These are phyloP conservation scores for Saccharomycopsis synnaedendra DNA, from an alignment of 805 yeast genomes.

Conservation along the genomic window DNA sequence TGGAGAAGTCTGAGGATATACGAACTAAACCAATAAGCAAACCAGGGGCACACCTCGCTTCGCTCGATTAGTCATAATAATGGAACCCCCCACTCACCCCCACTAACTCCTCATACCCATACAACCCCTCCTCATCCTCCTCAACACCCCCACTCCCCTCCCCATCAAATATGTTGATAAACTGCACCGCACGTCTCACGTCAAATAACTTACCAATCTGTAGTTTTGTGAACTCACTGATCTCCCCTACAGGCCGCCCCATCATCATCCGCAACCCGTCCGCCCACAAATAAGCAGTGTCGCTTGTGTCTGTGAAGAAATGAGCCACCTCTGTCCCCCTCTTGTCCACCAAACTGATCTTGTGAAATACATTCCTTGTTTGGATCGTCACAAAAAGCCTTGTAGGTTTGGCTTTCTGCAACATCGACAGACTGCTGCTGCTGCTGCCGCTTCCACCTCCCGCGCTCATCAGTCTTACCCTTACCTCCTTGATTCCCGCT, in stretches of 20 bases:
- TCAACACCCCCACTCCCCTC: slow-evolving; percentile 1
- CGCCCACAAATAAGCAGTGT: slow-evolving; percentile 60
- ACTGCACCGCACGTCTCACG: slow-evolving; percentile 14
- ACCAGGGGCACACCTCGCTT: not conserved
- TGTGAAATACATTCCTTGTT: slow-evolving; percentile 47
- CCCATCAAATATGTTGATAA: slow-evolving; percentile 5
- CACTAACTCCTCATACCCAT: slow-evolving; percentile 12
- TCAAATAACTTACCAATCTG: slow-evolving; percentile 14
- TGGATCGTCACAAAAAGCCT: slow-evolving; percentile 24
- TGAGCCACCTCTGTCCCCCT: slow-evolving; percentile 32
- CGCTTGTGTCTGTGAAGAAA: slow-evolving; percentile 64
- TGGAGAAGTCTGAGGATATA: not conserved
- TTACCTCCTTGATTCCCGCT: slow-evolving; percentile 5
- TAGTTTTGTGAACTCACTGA: slow-evolving; percentile 8
- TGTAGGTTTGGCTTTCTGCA: not conserved
- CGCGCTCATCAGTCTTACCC: slow-evolving; percentile 2
- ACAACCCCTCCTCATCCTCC: slow-evolving; percentile 12
- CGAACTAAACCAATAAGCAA: not conserved
- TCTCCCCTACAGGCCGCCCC: slow-evolving; percentile 17
- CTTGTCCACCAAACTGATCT: slow-evolving; percentile 38
- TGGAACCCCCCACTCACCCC: slow-evolving; percentile 11
- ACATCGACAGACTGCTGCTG: not conserved
- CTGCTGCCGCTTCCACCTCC: not conserved
- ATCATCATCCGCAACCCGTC: slow-evolving; percentile 58
- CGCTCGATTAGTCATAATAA: slow-evolving; percentile 1